These are phyloP conservation scores for Macrolepiota dolichaula DNA, from an alignment of 768 basidiomycete genomes.

Conservation along the genomic window DNA sequence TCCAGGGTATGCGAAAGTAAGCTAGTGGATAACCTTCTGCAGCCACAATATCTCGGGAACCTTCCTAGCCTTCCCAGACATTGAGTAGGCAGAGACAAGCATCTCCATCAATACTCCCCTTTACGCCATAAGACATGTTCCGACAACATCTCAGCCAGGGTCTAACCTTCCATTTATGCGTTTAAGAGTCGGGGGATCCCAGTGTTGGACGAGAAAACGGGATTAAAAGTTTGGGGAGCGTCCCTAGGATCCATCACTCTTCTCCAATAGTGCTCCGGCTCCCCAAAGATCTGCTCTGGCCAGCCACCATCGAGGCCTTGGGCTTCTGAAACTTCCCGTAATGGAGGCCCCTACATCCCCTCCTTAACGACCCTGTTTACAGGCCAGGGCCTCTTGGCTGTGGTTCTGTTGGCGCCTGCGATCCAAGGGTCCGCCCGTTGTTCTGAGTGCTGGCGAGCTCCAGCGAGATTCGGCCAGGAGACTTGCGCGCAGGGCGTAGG, in stretches of 20 bases:
- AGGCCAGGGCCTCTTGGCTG: neutral
- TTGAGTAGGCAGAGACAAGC: neutral
- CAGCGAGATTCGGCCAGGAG: neutral
- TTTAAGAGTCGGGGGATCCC: neutral
- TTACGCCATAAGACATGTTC: neutral
- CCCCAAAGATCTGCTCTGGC: neutral
- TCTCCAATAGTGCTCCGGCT: neutral
- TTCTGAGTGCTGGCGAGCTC: neutral
- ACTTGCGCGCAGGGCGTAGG: neutral
- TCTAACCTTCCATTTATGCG: neutral
- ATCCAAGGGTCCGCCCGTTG: conserved; percentile 4
- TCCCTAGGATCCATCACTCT: neutral
- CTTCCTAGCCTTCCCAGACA: neutral
- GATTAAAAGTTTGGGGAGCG: neutral
- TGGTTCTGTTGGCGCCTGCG: neutral
- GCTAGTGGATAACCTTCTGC: neutral
- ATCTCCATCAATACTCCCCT: neutral
- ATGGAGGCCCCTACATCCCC: neutral
- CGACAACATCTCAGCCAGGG: neutral
- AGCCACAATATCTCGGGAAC: neutral
- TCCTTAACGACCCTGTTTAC: neutral
- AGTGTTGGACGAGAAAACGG: neutral
- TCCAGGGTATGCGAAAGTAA: neutral
- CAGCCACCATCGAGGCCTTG: neutral
- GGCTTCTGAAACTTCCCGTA: neutral